Percentiles rank a stretch among this genome's conserved stretches.
These are phyloP conservation scores for Cyanidiococcus yangmingshanensis DNA, from an alignment of 23 red algal species.

Conservation along the genomic window DNA sequence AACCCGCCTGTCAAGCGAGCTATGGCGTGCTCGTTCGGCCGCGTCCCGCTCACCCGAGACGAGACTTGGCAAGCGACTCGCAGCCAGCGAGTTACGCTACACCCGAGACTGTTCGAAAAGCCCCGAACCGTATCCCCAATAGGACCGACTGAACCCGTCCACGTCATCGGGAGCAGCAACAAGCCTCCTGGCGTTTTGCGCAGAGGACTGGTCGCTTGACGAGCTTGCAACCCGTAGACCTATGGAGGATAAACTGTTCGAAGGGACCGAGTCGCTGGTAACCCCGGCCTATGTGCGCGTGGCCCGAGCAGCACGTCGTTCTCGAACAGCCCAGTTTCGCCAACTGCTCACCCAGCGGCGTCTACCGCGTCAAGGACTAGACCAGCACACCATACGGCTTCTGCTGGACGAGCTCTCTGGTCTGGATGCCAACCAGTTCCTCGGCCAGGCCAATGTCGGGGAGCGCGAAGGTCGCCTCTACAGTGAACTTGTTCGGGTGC, in stretches of 20 bases:
- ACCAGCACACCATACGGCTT: conserved; percentile 12
- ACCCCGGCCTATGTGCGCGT: conserved; percentile 3
- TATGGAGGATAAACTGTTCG: not conserved
- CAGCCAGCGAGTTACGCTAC: not conserved
- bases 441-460: conserved; percentile 22
- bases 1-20: no score
- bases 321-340: conserved; percentile 9
- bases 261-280: not conserved
- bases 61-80: no score
- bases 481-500: conserved; percentile 27
- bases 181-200: not conserved
- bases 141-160: not conserved
- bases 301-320: not conserved
- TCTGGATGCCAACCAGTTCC: conserved; percentile 47
- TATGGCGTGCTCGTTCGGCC: no score
- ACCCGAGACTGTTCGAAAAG: not conserved
- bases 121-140: not conserved
- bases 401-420: conserved; percentile 28
- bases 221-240: not conserved
- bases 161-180: not conserved
- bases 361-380: conserved; percentile 25
- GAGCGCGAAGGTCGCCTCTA: conserved; percentile 40
- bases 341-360: conserved; percentile 24
- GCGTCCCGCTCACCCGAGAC: no score
- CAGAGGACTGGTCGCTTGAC: not conserved